Base-by-base conservation (phyloP, 2,329 filamentous ascomycete genomes). In the Aurifilum marmelostoma region DNA sequence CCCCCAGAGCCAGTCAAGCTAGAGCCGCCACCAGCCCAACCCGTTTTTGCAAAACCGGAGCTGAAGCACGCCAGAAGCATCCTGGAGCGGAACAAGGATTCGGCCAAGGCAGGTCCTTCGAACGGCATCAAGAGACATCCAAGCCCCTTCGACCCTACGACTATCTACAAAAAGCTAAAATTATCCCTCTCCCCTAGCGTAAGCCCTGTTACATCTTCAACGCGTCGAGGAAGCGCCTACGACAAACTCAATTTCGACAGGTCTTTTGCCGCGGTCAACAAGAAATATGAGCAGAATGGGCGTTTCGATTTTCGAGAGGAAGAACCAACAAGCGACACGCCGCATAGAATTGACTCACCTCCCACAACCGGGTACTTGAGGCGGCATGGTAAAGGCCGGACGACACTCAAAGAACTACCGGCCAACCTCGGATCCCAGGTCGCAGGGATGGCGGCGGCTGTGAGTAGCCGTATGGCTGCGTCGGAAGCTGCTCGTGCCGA, bases 31-130 rank as follows among this genome's bases (percentile, higher is more conserved):
- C 65, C 75, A 21, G 47, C 68, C 1, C 72, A 76, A 24, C 76
- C 78, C 1, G 80, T 84, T 5, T 89, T 89, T 73, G 81, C 85
- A n/a, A 89, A 88, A 71, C 87, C 87, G 2, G 86, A 89, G 72
- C 76, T 89, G 47, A 84, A 83, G 70, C 86, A 89, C 77, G 86
- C 87, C 1, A 81, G 87, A 71, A 88, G 86, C 75, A 84, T 81
- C 18, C 76, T 86, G 37, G 79, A 52, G 37, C 74, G 52, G 69
- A 74, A 71, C 72, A 77, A 65, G 74, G 78, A 61, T 72, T 77
- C 70, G 71, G 62, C 68, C 72, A 76, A 76, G 50, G 76, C 76
- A 64, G 74, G 74, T 63, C 75, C 72, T 50, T 63, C 75, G 75
- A 71, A 70, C 71, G 69, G 77, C 41, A 73, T 79, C 21, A 89